Percentiles rank a stretch among this genome's conserved stretches.
phyloP scores from a whole-genome alignment of 805 yeast species.

The Candida argentea region DNA sequence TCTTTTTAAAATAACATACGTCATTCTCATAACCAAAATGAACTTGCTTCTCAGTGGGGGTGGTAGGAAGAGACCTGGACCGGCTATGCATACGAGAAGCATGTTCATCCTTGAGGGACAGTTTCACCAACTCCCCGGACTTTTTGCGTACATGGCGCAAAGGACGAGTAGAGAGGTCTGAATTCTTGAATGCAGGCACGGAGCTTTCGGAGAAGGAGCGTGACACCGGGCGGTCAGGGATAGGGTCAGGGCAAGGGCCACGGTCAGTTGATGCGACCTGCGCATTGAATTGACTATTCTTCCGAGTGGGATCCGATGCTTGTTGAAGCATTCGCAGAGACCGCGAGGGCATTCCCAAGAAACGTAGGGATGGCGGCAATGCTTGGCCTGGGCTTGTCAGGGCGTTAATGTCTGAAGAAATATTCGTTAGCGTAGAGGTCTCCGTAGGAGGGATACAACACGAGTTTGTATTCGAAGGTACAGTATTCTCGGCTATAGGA shows the following conservation, averaged over 20 bases:
- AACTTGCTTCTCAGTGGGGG: slow-evolving; percentile 61
- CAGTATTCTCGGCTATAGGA: no score
- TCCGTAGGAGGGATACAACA: no score
- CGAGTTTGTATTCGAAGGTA: no score
- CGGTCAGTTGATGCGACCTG: no score
- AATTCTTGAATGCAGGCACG: not conserved
- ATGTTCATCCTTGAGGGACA: slow-evolving; percentile 48
- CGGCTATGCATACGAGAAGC: slow-evolving; percentile 21
- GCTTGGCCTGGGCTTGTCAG: no score
- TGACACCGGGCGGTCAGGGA: not conserved
- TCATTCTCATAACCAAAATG: slow-evolving; percentile 67
- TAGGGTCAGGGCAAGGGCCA: slow-evolving; percentile 10
- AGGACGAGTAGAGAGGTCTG: slow-evolving; percentile 2
- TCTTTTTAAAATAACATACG: slow-evolving; percentile 61
- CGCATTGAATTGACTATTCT: slow-evolving; percentile 11
- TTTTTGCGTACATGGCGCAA: slow-evolving; percentile 59
- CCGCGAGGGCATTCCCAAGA: slow-evolving; percentile 31
- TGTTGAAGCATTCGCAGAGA: slow-evolving; percentile 19
- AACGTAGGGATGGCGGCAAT: slow-evolving; percentile 23
- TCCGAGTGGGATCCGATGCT: slow-evolving; percentile 21
- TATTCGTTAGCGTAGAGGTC: no score
- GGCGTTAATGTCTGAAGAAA: no score
- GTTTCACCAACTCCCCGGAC: slow-evolving; percentile 78
- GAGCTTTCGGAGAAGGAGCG: not conserved
- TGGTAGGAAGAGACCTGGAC: slow-evolving; percentile 29